A percentile compares a stretch with the other conserved stretches of the same genome.
phyloP scores from a whole-genome alignment of 306 rosid species.

The Begonia fuchsioides region DNA sequence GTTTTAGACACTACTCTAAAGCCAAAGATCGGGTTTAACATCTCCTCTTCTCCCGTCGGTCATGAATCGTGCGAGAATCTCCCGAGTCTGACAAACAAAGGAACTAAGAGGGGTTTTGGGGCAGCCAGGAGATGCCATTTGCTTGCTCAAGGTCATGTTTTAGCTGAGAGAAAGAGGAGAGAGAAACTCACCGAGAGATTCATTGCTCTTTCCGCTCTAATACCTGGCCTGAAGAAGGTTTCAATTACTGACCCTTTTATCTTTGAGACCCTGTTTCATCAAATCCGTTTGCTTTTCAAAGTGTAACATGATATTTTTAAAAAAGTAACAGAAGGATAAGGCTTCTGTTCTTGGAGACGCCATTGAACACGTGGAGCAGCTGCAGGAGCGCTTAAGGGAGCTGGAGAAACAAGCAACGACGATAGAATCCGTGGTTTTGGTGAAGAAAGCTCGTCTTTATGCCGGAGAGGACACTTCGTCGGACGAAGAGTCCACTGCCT shows the following conservation, averaged over 20 bases:
- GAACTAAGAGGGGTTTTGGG: background rate
- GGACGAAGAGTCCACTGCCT: constrained; percentile 2
- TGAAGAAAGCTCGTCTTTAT: constrained; percentile 46
- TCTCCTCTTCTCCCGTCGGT: background rate
- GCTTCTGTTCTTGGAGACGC: constrained; percentile 98
- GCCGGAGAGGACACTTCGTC: constrained; percentile 25
- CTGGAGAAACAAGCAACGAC: constrained; percentile 61
- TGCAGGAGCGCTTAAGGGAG: constrained; percentile 60
- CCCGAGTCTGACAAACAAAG: constrained; percentile 11
- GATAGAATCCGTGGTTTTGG: constrained; percentile 58
- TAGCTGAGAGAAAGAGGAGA: constrained; percentile 77
- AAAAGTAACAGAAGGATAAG: constrained; percentile 65
- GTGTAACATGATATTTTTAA: no score
- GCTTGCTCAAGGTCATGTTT: constrained; percentile 60
- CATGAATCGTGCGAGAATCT: background rate
- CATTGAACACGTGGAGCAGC: constrained; percentile 66
- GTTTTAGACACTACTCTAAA: constrained; percentile 8
- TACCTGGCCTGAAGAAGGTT: constrained; percentile 95
- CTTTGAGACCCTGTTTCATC: background rate
- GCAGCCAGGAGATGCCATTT: constrained; percentile 11
- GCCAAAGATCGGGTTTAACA: constrained; percentile 24
- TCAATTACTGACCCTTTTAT: background rate
- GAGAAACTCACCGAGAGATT: constrained; percentile 88
- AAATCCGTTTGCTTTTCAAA: no score
- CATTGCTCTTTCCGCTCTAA: constrained; percentile 74